A percentile compares a stretch with the other conserved stretches of the same genome.
Conservation (phyloP, 371 early-diverging fungal species). For the Circinella umbellata region DNA sequence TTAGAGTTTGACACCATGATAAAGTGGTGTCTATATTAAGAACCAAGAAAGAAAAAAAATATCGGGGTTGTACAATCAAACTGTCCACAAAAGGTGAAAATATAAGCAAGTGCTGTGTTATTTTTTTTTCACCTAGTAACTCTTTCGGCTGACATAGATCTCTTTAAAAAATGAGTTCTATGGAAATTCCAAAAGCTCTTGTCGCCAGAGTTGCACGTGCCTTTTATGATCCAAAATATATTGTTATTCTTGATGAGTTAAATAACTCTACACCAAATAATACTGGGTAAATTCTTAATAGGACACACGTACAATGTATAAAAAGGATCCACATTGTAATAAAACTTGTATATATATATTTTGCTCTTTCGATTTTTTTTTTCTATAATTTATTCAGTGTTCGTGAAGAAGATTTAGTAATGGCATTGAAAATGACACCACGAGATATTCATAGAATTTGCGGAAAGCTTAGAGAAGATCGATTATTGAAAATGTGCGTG, state of each 20-base stretch:
- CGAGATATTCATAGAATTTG: slow-evolving; percentile 83
- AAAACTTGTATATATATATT: too few relatives aligned
- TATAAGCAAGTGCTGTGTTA: too few relatives aligned
- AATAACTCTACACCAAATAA: slow-evolving; percentile 54
- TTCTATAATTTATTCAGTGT: slow-evolving; percentile 24
- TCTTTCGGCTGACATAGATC: background rate
- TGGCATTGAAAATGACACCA: slow-evolving; percentile 66
- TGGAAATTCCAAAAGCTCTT: slow-evolving; percentile 71
- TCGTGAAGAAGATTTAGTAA: slow-evolving; percentile 81
- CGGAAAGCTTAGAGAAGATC: slow-evolving; percentile 75
- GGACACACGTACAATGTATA: too few relatives aligned
- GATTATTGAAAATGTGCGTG: slow-evolving; percentile 75
- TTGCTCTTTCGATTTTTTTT: too few relatives aligned
- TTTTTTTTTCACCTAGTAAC: too few relatives aligned
- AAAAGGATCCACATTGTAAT: too few relatives aligned
- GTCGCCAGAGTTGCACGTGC: slow-evolving; percentile 85
- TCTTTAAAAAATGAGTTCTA: slow-evolving; percentile 14
- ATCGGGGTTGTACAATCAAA: too few relatives aligned
- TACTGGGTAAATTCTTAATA: slow-evolving; percentile 41
- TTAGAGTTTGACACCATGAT: background rate
- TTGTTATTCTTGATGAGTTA: slow-evolving; percentile 84
- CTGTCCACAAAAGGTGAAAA: too few relatives aligned
- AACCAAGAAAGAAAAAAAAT: too few relatives aligned
- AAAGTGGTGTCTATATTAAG: too few relatives aligned
- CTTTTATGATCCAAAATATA: slow-evolving; percentile 81